Conservation (phyloP, 805 yeast species). For the Wickerhamomyces alni region DNA sequence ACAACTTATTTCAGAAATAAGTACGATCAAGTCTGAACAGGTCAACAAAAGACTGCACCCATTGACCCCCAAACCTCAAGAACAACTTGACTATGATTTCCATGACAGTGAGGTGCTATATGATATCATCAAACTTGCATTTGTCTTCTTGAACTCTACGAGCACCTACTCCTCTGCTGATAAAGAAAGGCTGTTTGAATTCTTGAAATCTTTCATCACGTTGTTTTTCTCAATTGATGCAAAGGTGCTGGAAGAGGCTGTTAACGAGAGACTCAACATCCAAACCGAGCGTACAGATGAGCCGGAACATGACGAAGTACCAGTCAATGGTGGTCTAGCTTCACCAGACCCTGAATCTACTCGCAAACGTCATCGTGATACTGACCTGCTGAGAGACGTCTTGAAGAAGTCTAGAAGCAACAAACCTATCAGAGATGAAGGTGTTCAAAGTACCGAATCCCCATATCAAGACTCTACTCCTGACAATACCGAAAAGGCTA, state of each 20-base stretch:
- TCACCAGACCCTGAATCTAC: constrained; percentile 12
- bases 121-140: constrained; percentile 67
- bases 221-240: constrained; percentile 62
- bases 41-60: constrained; percentile 82
- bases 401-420: constrained; percentile 43
- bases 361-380: constrained; percentile 37
- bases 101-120: constrained; percentile 60
- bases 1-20: constrained; percentile 84
- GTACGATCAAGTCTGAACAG: constrained; percentile 89
- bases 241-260: constrained; percentile 38
- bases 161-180: constrained; percentile 77
- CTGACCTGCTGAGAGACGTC: constrained; percentile 55
- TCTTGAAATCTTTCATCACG: constrained; percentile 63
- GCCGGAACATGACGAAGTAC: constrained; percentile 14
- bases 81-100: constrained; percentile 58
- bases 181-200: constrained; percentile 67
- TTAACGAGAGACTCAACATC: constrained; percentile 26
- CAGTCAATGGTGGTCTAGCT: constrained; percentile 2
- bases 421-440: constrained; percentile 22
- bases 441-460: constrained; percentile 21
- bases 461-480: constrained; percentile 15
- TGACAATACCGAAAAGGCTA: constrained; percentile 16
- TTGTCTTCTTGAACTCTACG: constrained; percentile 58
- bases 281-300: constrained; percentile 8
- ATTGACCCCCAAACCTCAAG: constrained; percentile 79